Percentiles rank a stretch among this genome's conserved stretches.
Conservation (phyloP, 331 rosid genomes). For the Pyracantha coccinea region DNA sequence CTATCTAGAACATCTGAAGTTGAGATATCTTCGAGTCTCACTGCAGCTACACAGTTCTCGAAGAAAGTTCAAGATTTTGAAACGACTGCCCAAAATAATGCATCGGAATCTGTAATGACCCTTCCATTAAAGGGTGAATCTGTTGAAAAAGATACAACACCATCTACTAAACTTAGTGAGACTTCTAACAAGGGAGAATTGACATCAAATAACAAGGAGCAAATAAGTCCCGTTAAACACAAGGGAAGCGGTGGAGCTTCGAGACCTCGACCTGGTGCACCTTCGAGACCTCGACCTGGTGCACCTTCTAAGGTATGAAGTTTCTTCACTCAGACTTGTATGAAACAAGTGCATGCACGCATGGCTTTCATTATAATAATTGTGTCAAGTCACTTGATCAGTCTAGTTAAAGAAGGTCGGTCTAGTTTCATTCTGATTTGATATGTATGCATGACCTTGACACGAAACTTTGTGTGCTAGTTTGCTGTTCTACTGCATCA, state of each 20-base stretch:
- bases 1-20: constrained; percentile 41
- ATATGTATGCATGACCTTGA: not conserved
- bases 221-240: constrained; percentile 8
- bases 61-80: constrained; percentile 36
- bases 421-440: not conserved
- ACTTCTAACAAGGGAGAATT: constrained; percentile 7
- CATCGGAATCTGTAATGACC: not conserved
- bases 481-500: not conserved
- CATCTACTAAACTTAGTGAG: constrained; percentile 12
- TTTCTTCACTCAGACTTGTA: not conserved
- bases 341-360: not conserved
- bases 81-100: no score
- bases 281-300: constrained; percentile 34
- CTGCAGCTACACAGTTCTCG: constrained; percentile 60
- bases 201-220: constrained; percentile 20
- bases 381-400: no score
- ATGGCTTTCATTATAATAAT: not conserved
- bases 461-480: not conserved
- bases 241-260: constrained; percentile 29
- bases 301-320: constrained; percentile 47
- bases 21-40: constrained; percentile 49
- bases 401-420: not conserved
- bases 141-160: constrained; percentile 16
- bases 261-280: constrained; percentile 31
- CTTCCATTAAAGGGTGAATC: constrained; percentile 12